Evolutionary conservation across 2,329 filamentous ascomycete genomes (phyloP).

Genomic region (Emydomyces testavorans): DNA sequence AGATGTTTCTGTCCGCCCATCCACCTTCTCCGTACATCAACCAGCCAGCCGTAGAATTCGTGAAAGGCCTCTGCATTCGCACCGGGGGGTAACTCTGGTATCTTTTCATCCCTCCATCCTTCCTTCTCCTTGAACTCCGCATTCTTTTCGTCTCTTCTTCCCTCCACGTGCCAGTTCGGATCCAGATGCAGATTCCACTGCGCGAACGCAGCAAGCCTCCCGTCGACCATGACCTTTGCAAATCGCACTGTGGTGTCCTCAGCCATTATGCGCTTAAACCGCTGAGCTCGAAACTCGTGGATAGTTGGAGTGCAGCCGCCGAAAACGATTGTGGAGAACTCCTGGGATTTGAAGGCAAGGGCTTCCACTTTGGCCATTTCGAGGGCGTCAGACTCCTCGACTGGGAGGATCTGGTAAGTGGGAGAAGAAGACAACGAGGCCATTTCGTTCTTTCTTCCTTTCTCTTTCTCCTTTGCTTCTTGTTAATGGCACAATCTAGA

Average conservation of each 20-base stretch:
- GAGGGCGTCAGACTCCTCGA: slow-evolving; percentile 13
- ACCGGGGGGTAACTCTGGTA: slow-evolving; percentile 8
- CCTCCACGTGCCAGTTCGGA: slow-evolving; percentile 9
- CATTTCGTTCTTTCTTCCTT: no score
- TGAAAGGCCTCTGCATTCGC: slow-evolving; percentile 14
- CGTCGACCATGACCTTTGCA: slow-evolving; percentile 12
- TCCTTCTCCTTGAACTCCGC: slow-evolving; percentile 10
- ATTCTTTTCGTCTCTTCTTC: slow-evolving; percentile 11
- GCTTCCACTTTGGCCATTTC: slow-evolving; percentile 34
- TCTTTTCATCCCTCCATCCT: slow-evolving; percentile 10
- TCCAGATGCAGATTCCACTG: slow-evolving; percentile 17
- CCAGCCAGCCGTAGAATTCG: slow-evolving; percentile 14
- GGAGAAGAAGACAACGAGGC: background rate
- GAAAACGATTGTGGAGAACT: slow-evolving; percentile 8
- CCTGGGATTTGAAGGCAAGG: slow-evolving; percentile 13
- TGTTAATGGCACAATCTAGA: background rate
- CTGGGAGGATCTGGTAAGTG: slow-evolving; percentile 16
- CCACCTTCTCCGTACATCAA: slow-evolving; percentile 11
- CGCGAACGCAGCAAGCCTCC: slow-evolving; percentile 15
- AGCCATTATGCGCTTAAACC: slow-evolving; percentile 1
- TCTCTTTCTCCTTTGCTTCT: no score
- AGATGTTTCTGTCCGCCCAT: slow-evolving; percentile 14
- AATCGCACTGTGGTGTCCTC: slow-evolving; percentile 2
- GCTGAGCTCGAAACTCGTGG: slow-evolving; percentile 1
- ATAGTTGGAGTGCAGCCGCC: background rate